Evolutionary conservation across 1,139 yeast species (phyloP), one percentile per base, ranked within the genome.

Genomic region (Insectozyma bohioensis): DNA sequence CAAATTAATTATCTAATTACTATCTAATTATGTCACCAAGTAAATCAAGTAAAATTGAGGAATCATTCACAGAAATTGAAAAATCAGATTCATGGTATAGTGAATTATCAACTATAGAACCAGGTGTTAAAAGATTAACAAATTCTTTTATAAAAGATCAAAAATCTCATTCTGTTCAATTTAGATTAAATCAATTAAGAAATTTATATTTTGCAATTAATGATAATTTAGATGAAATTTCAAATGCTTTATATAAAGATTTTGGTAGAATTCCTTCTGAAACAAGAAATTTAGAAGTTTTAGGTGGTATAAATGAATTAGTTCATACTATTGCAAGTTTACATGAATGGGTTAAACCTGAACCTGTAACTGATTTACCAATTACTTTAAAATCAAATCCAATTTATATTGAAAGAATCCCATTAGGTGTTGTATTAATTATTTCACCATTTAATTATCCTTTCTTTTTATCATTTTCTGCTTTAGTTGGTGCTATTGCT

Each of bases 391-490:
- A 64, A 31, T 61, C 76, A 17, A 61, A 75, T 30, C 66, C 68
- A 1, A 71, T 78, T 4, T 63, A 63, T 32, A 61, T 85, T 30
- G 84, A 82, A 47, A 72, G 72, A 43, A 77, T 78, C 31, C 92
- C 97, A 2, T 58, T 79, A 42, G 97, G 97, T 2, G 75, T 78
- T 4, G 85, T 85, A 2, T 69, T 88, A 43, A 67, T 90, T 35
- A 78, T 88, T 35, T 64, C 88, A 1, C 96, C 97, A 0, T 90
- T 85, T 74, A 90, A 90, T 61, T 92, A 83, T 56, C 98, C 98
- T 1, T 57, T 85, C 34, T 44, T 75, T 26, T 63, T 90, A 43
- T 52, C 86, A 0, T 44, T 88, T 16, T 67, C 76, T 11, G 88
- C 97, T 0, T 52, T 90, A 12, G 70, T 80, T 24, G 87, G 87